A percentile compares a stretch with the other conserved stretches of the same genome.
phyloP scores from a whole-genome alignment of 768 basidiomycete genomes.

The Tylopilus felleus region DNA sequence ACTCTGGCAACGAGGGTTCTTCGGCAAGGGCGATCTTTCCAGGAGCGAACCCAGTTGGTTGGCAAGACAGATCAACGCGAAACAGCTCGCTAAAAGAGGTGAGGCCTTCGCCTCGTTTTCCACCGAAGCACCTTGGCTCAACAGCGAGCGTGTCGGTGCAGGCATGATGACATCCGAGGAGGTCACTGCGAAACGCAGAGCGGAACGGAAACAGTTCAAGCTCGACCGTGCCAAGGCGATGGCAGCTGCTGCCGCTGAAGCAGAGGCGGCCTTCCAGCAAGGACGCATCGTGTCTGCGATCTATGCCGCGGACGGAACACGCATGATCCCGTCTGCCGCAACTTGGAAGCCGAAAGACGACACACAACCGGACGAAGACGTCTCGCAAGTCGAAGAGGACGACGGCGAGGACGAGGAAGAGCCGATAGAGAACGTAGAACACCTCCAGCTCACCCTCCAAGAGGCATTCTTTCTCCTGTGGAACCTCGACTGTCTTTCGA shows the following conservation, averaged over 20 bases:
- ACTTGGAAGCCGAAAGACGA: slow-evolving; percentile 63
- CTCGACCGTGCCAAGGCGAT: slow-evolving; percentile 87
- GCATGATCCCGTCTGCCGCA: slow-evolving; percentile 68
- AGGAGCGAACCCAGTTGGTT: slow-evolving; percentile 95
- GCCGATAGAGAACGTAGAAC: slow-evolving; percentile 71
- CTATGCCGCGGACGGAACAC: slow-evolving; percentile 46
- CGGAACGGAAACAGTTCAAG: slow-evolving; percentile 91
- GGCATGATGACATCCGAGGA: slow-evolving; percentile 77
- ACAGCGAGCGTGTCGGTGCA: background rate
- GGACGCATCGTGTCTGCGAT: slow-evolving; percentile 62
- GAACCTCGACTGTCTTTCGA: slow-evolving; percentile 76
- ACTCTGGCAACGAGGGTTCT: slow-evolving; percentile 91
- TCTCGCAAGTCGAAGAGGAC: slow-evolving; percentile 18
- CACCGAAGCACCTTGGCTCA: background rate
- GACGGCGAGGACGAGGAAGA: slow-evolving; percentile 45
- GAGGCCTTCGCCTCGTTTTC: slow-evolving; percentile 6
- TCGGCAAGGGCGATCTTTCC: slow-evolving; percentile 94
- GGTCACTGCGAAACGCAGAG: slow-evolving; percentile 80
- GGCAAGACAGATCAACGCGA: slow-evolving; percentile 67
- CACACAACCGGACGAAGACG: slow-evolving; percentile 15
- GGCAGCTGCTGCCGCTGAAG: slow-evolving; percentile 75
- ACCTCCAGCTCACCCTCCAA: slow-evolving; percentile 83
- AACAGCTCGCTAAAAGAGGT: slow-evolving; percentile 56
- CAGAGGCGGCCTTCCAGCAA: slow-evolving; percentile 71
- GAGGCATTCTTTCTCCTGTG: slow-evolving; percentile 89